Conservation (phyloP, 345 rosid species). For the Mallotus nudiflorus region DNA sequence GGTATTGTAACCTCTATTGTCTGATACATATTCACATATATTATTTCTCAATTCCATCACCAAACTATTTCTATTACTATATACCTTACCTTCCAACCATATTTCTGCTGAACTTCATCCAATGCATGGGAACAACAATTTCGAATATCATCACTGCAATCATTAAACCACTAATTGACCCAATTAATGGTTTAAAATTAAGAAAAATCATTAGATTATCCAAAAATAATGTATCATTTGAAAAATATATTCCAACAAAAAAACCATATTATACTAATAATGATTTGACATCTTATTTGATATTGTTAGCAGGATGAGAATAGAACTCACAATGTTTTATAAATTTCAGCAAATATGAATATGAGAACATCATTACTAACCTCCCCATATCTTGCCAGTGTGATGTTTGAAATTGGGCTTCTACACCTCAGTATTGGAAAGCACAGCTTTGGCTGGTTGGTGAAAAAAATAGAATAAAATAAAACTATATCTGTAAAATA, state of each 20-base stretch:
- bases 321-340: no score
- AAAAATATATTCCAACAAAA: no score
- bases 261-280: no score
- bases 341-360: no score
- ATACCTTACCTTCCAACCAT: constrained; percentile 67
- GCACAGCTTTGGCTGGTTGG: constrained; percentile 39
- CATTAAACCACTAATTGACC: constrained; percentile 62
- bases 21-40: constrained; percentile 35
- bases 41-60: no score
- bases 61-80: no score
- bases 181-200: constrained; percentile 27
- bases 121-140: constrained; percentile 51
- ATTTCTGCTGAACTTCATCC: constrained; percentile 34
- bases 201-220: not conserved
- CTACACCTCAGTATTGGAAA: constrained; percentile 47
- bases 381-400: constrained; percentile 61
- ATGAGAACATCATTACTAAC: constrained; percentile 27
- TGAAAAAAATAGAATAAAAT: no score
- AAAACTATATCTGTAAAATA: no score
- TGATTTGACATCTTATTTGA: no score
- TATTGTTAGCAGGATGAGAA: no score
- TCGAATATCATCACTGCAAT: constrained; percentile 54
- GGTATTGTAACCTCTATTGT: constrained; percentile 67
- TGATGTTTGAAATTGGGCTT: constrained; percentile 36
- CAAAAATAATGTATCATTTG: no score